Base-by-base conservation (phyloP, 495 filamentous ascomycete genomes). In the Podospora bellae-mahoneyi region DNA sequence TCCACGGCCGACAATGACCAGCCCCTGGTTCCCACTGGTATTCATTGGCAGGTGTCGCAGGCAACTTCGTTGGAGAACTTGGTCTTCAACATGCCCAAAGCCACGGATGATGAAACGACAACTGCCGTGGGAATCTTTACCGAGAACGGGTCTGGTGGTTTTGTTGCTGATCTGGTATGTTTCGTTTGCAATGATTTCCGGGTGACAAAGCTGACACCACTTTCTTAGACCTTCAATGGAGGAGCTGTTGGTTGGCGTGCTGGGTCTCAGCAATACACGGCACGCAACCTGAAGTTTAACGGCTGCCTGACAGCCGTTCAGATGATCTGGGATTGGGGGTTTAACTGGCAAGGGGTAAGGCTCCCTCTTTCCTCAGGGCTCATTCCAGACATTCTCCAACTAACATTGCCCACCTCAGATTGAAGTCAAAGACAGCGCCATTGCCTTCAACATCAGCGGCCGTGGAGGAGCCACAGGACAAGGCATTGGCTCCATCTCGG, bases 21-120 rank as follows among this genome's bases (percentile, higher is more conserved):
- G 23, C 9, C 7, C 28, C 19, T 39, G 48, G 58, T 15, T 34
- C 34, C 7, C 27, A 67, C 28, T 28, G 92, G 90, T 78, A 92
- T 98, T 64, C 94, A 97, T 77, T 97, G 93, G 92, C 94, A 97
- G 75, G 93, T 97, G 1, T 91, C 91, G 57, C 95, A 98, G 75
- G 94, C 94, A 2, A 96, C 94, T 91, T 87, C 68, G 76, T 96
- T 61, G 90, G 94, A 75, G 97, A 97, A 75, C 86, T 96, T 68
- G 84, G 86, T 56, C 92, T 96, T 48, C 15, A 16, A 48, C 39
- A 48, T 48, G 39, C 39, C 39, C 15, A 32, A 32, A 32, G 30
- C 30, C 30, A 32, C 30, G 30, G 15, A 32, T 16, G 9, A 48
- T 16, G 15, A 48, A 10, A 32, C 39, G 15, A 16, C 15, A 16